These are phyloP conservation scores for Alternaria gansuensis DNA, from an alignment of 2,329 filamentous ascomycete species.

Conservation along the genomic window DNA sequence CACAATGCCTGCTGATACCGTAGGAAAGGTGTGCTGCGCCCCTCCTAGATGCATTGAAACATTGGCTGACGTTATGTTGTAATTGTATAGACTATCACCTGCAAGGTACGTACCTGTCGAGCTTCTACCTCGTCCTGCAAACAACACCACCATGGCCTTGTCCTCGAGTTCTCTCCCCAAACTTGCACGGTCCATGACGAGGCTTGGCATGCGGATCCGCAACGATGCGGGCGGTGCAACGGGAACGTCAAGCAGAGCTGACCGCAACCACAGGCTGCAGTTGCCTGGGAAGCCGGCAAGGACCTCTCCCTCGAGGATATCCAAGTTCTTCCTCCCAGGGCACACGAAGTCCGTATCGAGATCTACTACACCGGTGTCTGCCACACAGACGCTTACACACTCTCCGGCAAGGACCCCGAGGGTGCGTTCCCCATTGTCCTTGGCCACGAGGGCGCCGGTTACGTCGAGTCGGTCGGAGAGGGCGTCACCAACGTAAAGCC, in stretches of 20 bases:
- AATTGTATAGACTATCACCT: constrained; percentile 79
- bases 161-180: background rate
- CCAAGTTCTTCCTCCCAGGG: constrained; percentile 87
- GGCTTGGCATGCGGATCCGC: constrained; percentile 45
- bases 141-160: constrained; percentile 21
- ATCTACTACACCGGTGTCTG: constrained; percentile 98
- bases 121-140: constrained; percentile 33
- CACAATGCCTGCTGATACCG: constrained; percentile 63
- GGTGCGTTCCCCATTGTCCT: constrained; percentile 61
- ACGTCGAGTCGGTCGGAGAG: constrained; percentile 73
- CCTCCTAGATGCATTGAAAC: constrained; percentile 3
- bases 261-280: constrained; percentile 71
- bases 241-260: constrained; percentile 24
- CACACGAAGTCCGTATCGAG: constrained; percentile 95
- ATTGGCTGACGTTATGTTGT: constrained; percentile 17
- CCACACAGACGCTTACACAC: constrained; percentile 79
- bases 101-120: constrained; percentile 80
- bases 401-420: constrained; percentile 89
- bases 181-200: constrained; percentile 5
- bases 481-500: constrained; percentile 94
- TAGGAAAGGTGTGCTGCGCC: constrained; percentile 57
- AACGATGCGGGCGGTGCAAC: background rate
- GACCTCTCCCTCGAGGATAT: constrained; percentile 89
- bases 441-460: constrained; percentile 55
- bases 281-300: constrained; percentile 96